These are phyloP conservation scores for Pueraria montana DNA, from an alignment of 306 rosid species.

Conservation along the genomic window DNA sequence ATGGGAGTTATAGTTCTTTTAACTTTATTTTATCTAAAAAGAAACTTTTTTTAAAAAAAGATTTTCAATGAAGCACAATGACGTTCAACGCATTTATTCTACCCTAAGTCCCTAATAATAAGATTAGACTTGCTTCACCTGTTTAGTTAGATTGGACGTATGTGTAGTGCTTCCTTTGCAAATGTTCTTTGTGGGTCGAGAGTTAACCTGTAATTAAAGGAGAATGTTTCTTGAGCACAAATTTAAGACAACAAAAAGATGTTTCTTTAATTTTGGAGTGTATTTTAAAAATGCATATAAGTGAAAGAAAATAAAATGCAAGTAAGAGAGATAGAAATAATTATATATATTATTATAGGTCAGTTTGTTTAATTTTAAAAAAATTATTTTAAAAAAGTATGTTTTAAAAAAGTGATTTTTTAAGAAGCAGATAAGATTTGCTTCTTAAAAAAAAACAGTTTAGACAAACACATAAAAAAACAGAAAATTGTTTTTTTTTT, in stretches of 20 bases:
- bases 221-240: neutral
- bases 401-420: no score
- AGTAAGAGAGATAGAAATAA: neutral
- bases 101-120: neutral
- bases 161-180: neutral
- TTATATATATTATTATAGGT: neutral
- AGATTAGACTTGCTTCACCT: neutral
- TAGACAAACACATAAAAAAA: no score
- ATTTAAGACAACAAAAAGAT: neutral
- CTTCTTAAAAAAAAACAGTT: no score
- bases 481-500: no score
- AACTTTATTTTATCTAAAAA: neutral
- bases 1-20: neutral
- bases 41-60: neutral
- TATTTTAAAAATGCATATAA: neutral
- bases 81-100: neutral
- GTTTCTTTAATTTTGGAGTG: neutral
- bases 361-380: no score
- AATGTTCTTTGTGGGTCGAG: neutral
- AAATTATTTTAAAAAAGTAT: no score
- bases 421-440: no score
- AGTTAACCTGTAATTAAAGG: neutral
- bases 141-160: neutral
- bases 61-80: neutral
- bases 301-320: neutral